phyloP scores from a whole-genome alignment of 1,139 yeast genomes.

The Ogataea hybrid region DNA sequence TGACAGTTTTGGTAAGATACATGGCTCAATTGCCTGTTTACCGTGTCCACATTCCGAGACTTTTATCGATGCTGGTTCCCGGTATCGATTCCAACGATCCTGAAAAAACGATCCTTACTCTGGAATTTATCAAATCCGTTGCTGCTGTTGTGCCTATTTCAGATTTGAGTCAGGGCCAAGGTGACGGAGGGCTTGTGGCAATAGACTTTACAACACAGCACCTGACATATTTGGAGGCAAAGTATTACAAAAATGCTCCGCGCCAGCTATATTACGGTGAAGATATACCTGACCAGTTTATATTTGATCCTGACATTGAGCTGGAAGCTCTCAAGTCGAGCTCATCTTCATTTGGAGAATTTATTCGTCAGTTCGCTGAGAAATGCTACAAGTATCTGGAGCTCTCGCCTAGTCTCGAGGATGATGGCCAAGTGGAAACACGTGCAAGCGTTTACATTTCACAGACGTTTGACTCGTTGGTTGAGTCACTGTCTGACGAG shows the following conservation, averaged over 20 bases:
- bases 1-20: conserved; percentile 65
- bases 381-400: conserved; percentile 68
- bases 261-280: conserved; percentile 21
- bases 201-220: conserved; percentile 71
- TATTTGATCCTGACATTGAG: conserved; percentile 45
- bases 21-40: conserved; percentile 65
- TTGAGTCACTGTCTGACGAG: conserved; percentile 70
- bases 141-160: conserved; percentile 73
- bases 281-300: conserved; percentile 24
- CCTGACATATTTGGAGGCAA: conserved; percentile 46
- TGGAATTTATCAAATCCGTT: conserved; percentile 69
- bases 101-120: conserved; percentile 65
- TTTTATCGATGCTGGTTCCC: conserved; percentile 66
- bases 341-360: conserved; percentile 64
- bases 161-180: conserved; percentile 44
- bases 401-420: conserved; percentile 67
- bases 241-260: conserved; percentile 32
- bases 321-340: conserved; percentile 68
- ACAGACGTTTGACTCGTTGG: conserved; percentile 62
- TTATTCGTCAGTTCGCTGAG: conserved; percentile 56
- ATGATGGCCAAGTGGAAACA: conserved; percentile 44
- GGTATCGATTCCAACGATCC: conserved; percentile 92
- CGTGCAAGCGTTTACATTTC: conserved; percentile 58
- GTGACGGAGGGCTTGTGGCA: conserved; percentile 55
- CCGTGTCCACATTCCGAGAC: conserved; percentile 75